Evolutionary conservation across 202 grass and related monocot genomes (phyloP), one percentile per base, ranked within the genome.

Genomic region (Dendrocalamus latiflorus): DNA sequence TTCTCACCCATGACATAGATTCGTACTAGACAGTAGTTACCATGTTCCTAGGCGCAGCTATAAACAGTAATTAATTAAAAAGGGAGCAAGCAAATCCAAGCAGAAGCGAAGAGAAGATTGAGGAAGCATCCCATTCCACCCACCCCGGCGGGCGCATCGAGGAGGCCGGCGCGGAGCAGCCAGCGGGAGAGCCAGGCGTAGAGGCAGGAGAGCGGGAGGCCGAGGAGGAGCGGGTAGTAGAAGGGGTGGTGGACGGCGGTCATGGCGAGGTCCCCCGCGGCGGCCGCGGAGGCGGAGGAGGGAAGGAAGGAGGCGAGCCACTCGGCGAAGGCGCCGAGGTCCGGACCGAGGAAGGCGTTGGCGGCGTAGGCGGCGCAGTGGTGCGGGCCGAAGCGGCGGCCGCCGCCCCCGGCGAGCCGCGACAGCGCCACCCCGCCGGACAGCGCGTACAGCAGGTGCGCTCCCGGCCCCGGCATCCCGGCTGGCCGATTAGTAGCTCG

Each of bases 261-360:
- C 94, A 97, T 97, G 84, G 85, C 84, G 43, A 85, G 14, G 70
- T 74, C 84, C 14, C 90, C 88, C 33, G 75, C 38, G 13, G 56
- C 57, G 7, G 76, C 50, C 25, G 72, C 76, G 12, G 76, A 6
- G 8, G 37, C 33, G 6, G 6, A 51, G 22, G 66, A 72, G 6
- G 81, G 67, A 11, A 85, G 56, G 39, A 86, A 90, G 44, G 92
- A 94, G 56, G 88, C 47, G 79, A 97, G 86, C 92, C 94, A 97
- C 78, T 97, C 94, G 65, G 84, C 75, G 84, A 97, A 97, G 84
- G 92, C 43, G 17, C 92, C 94, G 9, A 97, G 86, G 84, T 97
- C 94, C 74, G 94, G 94, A 41, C 92, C 88, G 75, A 94, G 90
- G 88, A 97, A 97, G 26, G 94, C 90, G 79, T 97, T 97, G 64